These are phyloP conservation scores for Thalassiosira hispida DNA, from an alignment of 352 stramenopile species.

Conservation along the genomic window DNA sequence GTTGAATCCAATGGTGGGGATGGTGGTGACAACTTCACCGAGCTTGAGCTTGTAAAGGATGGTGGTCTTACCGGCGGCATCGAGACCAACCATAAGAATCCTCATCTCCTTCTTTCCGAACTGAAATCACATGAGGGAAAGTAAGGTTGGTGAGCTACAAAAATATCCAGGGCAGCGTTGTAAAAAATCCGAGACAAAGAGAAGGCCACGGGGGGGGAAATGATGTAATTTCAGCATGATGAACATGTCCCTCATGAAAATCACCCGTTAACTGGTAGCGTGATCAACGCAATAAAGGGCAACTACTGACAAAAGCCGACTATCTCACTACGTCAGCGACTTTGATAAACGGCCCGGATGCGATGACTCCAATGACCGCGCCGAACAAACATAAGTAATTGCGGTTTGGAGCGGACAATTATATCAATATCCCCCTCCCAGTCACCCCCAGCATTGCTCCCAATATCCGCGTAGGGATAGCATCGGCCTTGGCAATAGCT, in stretches of 20 bases:
- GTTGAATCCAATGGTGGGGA: slow-evolving; percentile 99
- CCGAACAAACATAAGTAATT: no score
- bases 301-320: no score
- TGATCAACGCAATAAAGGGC: no score
- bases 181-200: not conserved
- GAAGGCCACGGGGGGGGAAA: not conserved
- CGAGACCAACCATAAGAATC: slow-evolving; percentile 91
- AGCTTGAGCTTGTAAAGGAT: slow-evolving; percentile 94
- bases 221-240: no score
- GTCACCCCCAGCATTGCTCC: no score
- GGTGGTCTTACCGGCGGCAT: slow-evolving; percentile 96
- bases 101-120: slow-evolving; percentile 91
- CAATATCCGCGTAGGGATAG: not conserved
- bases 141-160: slow-evolving; percentile 8
- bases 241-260: no score
- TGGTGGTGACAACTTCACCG: slow-evolving; percentile 94
- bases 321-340: no score
- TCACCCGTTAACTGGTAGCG: no score
- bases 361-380: no score
- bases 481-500: not conserved
- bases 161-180: slow-evolving; percentile 2
- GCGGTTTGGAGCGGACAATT: no score
- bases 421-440: no score
- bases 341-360: no score
- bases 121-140: slow-evolving; percentile 31